Base-by-base conservation (phyloP, 306 rosid genomes). In the Delonix regia region DNA sequence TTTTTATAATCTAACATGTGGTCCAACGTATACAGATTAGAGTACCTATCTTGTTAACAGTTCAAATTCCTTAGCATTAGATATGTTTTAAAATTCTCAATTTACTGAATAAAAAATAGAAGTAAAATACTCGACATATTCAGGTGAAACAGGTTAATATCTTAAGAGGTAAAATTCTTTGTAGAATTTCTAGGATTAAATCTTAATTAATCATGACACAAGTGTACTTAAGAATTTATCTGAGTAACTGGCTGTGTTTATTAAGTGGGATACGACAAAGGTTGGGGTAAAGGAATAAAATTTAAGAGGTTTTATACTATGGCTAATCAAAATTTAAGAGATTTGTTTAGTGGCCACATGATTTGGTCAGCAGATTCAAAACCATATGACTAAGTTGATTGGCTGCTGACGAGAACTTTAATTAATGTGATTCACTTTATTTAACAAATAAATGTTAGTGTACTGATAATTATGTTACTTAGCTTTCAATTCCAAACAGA, bases 281-380 rank as follows among this genome's bases (percentile, higher is more conserved):
- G 67, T 75, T 86, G 68, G 28, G 86, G 88, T 80, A 39, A 83
- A 86, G 59, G 19, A 80, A 86, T 85, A 67, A 83, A 28, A 61
- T 66, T 21, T 42, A 15, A 45, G 51, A 79, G 71, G 75, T 76
- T 81, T 76, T 11, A 52, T 61, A 73, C 73, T 84, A 82, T 78
- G 81, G 85, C 81, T 64, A 80, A 78, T 55, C 44, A 27, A 21
- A 56, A 24, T 67, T 41, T 67, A 67, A 41, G 34, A 66, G 13
- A 16, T 19, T 63, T 63, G 36, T 25, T 59, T 14, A 59, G 27
- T 27, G 67, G 39, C 41, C 13, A 16, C 12, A 7, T 64, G 9
- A 34, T 38, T 38, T 64, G 16, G 70, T 38, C 28, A 36, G 34
- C 71, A 66, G 30, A 41, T 41, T 66, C 71, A 21, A 41, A 21